A percentile compares a stretch with the other conserved stretches of the same genome.
Evolutionary conservation across 2,329 filamentous ascomycete species (phyloP).

Genomic region (Gnomoniopsis sp.): DNA sequence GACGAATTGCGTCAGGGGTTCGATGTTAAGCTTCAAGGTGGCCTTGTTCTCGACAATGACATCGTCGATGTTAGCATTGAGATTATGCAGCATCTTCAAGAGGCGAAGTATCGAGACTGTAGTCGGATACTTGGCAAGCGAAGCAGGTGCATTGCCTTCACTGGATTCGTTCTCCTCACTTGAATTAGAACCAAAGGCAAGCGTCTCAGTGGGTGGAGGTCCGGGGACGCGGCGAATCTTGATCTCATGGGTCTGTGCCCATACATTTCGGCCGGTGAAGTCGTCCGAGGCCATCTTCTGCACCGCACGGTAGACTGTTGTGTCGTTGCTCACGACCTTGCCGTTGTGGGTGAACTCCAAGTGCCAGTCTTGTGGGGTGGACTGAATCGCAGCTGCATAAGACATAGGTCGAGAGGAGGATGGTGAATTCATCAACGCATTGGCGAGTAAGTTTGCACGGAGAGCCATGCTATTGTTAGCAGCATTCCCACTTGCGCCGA

Average conservation of each 20-base stretch:
- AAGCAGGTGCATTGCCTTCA: constrained; percentile 66
- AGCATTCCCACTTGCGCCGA: neutral
- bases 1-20: constrained; percentile 90
- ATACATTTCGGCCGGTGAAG: constrained; percentile 71
- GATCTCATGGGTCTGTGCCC: constrained; percentile 86
- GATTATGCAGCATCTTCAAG: constrained; percentile 83
- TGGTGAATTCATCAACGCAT: constrained; percentile 40
- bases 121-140: constrained; percentile 76
- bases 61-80: constrained; percentile 92
- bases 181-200: constrained; percentile 54
- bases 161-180: constrained; percentile 50
- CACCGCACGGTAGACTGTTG: constrained; percentile 92
- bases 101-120: constrained; percentile 85
- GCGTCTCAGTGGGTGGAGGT: constrained; percentile 71
- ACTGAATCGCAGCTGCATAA: constrained; percentile 79
- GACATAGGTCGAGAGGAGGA: constrained; percentile 66
- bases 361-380: constrained; percentile 89
- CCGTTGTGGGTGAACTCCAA: constrained; percentile 90
- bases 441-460: constrained; percentile 38
- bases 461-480: constrained; percentile 35
- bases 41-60: constrained; percentile 77
- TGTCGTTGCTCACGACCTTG: constrained; percentile 82
- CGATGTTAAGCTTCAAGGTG: constrained; percentile 66
- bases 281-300: constrained; percentile 65
- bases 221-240: constrained; percentile 86